Evolutionary conservation across 1,139 yeast species (phyloP).

Genomic region (Wickerhamiella infanticola): DNA sequence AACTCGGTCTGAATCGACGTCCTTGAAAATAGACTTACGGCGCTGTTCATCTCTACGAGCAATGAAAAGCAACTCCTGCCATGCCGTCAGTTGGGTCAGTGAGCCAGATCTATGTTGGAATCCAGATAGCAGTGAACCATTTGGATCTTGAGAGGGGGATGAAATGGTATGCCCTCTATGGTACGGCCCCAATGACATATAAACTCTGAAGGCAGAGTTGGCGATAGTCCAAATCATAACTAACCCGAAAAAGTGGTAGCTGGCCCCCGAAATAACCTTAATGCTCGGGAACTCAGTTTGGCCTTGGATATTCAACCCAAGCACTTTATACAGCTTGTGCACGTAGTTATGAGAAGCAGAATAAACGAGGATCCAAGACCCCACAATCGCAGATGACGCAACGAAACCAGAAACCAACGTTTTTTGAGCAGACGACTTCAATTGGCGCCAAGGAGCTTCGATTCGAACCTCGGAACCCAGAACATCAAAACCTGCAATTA

Average conservation of each 20-base stretch:
- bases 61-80: constrained; percentile 25
- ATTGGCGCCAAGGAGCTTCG: constrained; percentile 1
- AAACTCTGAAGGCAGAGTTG: constrained; percentile 52
- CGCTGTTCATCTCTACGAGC: constrained; percentile 20
- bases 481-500: constrained; percentile 3
- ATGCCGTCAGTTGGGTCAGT: constrained; percentile 33
- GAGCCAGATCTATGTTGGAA: constrained; percentile 20
- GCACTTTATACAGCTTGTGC: constrained; percentile 28
- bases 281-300: constrained; percentile 29
- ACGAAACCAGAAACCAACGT: background rate
- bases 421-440: background rate
- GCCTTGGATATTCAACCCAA: constrained; percentile 19
- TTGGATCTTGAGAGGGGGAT: constrained; percentile 51
- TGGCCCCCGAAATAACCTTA: constrained; percentile 22
- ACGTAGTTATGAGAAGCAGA: constrained; percentile 30
- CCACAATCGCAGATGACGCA: constrained; percentile 15
- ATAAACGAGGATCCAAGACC: constrained; percentile 35
- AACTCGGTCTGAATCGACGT: constrained; percentile 18
- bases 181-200: constrained; percentile 69
- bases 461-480: background rate
- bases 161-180: constrained; percentile 61
- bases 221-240: constrained; percentile 43
- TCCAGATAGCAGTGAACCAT: constrained; percentile 62
- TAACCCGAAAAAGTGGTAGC: constrained; percentile 22
- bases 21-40: constrained; percentile 23